phyloP scores from a whole-genome alignment of 345 rosid genomes.

The Durio zibethinus region DNA sequence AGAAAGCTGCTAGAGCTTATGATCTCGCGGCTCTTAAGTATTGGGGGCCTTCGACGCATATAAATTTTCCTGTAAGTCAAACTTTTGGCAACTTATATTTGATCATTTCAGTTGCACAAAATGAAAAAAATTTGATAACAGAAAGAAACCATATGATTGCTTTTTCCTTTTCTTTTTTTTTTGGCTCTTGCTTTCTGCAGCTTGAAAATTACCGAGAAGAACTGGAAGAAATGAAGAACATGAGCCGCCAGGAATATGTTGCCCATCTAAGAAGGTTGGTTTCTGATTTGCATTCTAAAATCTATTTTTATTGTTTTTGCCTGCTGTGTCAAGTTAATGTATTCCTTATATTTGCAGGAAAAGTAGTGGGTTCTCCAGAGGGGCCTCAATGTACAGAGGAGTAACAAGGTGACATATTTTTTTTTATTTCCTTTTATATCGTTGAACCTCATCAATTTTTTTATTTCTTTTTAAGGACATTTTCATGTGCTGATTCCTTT shows the following conservation, averaged over 20 bases:
- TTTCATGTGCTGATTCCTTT: not conserved
- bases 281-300: not conserved
- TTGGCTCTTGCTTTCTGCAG: constrained; percentile 26
- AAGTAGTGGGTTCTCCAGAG: constrained; percentile 84
- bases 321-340: not conserved
- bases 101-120: not conserved
- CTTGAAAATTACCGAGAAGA: constrained; percentile 58
- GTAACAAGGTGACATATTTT: constrained; percentile 53
- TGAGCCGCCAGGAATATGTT: constrained; percentile 80
- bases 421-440: not conserved
- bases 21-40: constrained; percentile 86
- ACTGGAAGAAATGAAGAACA: constrained; percentile 71
- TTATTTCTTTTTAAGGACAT: not conserved
- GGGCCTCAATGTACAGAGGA: constrained; percentile 86
- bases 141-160: not conserved
- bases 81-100: not conserved
- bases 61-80: constrained; percentile 57
- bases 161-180: too few species aligned
- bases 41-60: constrained; percentile 82
- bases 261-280: constrained; percentile 68
- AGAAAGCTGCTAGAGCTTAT: constrained; percentile 78
- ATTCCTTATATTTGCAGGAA: constrained; percentile 40
- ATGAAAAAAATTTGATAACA: not conserved
- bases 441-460: not conserved
- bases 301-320: not conserved